Percentiles rank a stretch among this genome's conserved stretches.
Evolutionary conservation across 306 rosid genomes (phyloP).

Genomic region (Citrullus amarus): DNA sequence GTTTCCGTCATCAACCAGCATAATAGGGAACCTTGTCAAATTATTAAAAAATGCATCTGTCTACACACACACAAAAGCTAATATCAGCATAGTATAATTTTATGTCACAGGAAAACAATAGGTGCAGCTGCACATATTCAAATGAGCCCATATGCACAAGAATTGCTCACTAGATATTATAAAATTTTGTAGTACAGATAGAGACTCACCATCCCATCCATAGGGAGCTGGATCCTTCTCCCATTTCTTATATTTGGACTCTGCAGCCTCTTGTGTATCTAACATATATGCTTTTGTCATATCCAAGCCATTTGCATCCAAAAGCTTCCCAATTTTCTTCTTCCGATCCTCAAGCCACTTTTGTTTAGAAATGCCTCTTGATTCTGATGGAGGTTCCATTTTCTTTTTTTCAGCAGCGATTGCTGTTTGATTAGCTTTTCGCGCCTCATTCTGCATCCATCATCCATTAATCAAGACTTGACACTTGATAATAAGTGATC

Average conservation of each 20-base stretch:
- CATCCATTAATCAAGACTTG: neutral
- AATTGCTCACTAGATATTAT: neutral
- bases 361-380: slow-evolving; percentile 91
- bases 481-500: neutral
- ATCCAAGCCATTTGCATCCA: slow-evolving; percentile 92
- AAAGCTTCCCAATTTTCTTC: slow-evolving; percentile 81
- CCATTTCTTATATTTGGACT: slow-evolving; percentile 88
- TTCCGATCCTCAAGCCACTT: slow-evolving; percentile 96
- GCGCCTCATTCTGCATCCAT: slow-evolving; percentile 60
- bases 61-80: neutral
- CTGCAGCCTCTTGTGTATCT: slow-evolving; percentile 87
- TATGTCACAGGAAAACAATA: neutral
- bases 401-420: slow-evolving; percentile 87
- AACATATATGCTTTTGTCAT: slow-evolving; percentile 81
- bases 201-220: slow-evolving; percentile 88
- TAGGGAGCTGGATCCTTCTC: slow-evolving; percentile 92
- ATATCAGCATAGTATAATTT: neutral
- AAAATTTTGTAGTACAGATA: neutral
- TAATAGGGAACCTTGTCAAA: neutral
- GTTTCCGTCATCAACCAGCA: neutral
- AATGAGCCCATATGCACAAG: neutral
- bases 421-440: slow-evolving; percentile 79
- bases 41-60: neutral
- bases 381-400: slow-evolving; percentile 82
- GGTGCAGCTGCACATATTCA: neutral